Evolutionary conservation across 768 basidiomycete species (phyloP).

Genomic region (Pisolithus tinctorius): DNA sequence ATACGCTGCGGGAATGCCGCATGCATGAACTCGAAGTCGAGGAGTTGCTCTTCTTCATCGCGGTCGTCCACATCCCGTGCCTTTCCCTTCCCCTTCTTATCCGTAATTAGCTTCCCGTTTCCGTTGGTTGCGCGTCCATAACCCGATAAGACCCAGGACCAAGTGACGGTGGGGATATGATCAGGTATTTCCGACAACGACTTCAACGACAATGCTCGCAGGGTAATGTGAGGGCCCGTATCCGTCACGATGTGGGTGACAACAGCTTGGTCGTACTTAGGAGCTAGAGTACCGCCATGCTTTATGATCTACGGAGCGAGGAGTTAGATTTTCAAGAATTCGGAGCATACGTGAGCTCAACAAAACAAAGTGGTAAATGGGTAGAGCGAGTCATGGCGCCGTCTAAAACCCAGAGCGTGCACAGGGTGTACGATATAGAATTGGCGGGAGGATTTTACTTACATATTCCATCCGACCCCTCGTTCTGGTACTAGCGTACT

Average conservation of each 20-base stretch:
- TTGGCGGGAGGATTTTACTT: constrained; percentile 20
- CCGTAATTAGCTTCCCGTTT: constrained; percentile 2
- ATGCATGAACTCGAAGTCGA: constrained; percentile 37
- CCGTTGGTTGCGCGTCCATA: constrained; percentile 20
- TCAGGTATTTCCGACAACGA: constrained; percentile 50
- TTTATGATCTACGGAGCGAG: constrained; percentile 44
- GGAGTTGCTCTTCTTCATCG: constrained; percentile 5
- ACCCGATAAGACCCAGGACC: constrained; percentile 52
- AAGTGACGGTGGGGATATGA: constrained; percentile 58
- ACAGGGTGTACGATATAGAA: not conserved
- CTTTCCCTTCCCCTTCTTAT: constrained; percentile 11
- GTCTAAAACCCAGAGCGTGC: not conserved
- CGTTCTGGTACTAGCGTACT: constrained; percentile 43
- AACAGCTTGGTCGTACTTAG: constrained; percentile 45
- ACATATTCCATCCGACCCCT: constrained; percentile 56
- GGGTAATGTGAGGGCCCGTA: constrained; percentile 17
- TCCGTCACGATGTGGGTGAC: constrained; percentile 70
- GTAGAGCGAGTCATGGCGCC: not conserved
- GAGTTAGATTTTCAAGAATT: constrained; percentile 3
- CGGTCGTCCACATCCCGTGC: constrained; percentile 1
- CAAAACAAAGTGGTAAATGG: not conserved
- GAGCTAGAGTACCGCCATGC: constrained; percentile 55
- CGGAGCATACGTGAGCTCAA: too few species aligned
- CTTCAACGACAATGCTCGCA: constrained; percentile 42
- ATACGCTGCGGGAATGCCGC: constrained; percentile 45